A percentile compares a stretch with the other conserved stretches of the same genome.
phyloP scores from a whole-genome alignment of 805 yeast species.

The Candida maltosa region DNA sequence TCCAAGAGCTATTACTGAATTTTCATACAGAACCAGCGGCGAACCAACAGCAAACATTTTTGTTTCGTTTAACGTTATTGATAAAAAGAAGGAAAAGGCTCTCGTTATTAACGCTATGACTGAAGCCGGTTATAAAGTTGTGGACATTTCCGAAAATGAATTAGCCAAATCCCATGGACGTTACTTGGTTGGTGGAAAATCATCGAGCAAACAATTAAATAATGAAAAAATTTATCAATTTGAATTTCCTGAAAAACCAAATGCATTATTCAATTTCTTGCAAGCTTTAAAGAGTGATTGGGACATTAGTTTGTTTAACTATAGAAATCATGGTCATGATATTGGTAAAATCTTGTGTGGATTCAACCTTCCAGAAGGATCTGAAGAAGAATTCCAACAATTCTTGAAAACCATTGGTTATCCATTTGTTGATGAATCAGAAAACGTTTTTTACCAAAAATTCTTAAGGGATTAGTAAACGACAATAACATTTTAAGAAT shows the following conservation, averaged over 20 bases:
- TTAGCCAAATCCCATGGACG: slow-evolving; percentile 96
- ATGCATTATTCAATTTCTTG: slow-evolving; percentile 83
- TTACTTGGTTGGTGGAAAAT: slow-evolving; percentile 90
- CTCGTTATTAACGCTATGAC: slow-evolving; percentile 59
- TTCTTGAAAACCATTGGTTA: slow-evolving; percentile 76
- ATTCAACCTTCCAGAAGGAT: slow-evolving; percentile 69
- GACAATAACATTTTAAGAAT: background rate
- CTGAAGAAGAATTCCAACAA: slow-evolving; percentile 61
- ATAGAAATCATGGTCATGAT: slow-evolving; percentile 95
- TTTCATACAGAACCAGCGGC: slow-evolving; percentile 75
- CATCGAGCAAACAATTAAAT: slow-evolving; percentile 41
- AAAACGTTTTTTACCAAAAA: slow-evolving; percentile 80
- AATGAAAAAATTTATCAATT: slow-evolving; percentile 79
- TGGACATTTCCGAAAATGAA: slow-evolving; percentile 87
- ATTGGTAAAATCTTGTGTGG: slow-evolving; percentile 92
- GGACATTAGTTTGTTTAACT: slow-evolving; percentile 94
- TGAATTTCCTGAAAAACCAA: slow-evolving; percentile 97
- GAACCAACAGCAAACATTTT: slow-evolving; percentile 68
- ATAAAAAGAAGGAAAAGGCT: slow-evolving; percentile 69
- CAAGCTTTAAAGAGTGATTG: slow-evolving; percentile 69
- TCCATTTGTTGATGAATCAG: slow-evolving; percentile 74
- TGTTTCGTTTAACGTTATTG: slow-evolving; percentile 80
- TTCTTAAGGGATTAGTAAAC: slow-evolving; percentile 46
- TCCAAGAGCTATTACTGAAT: slow-evolving; percentile 92
- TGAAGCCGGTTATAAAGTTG: slow-evolving; percentile 51